Base-by-base conservation (phyloP, 108 stramenopile genomes). In the Cylindrotheca fusiformis region DNA sequence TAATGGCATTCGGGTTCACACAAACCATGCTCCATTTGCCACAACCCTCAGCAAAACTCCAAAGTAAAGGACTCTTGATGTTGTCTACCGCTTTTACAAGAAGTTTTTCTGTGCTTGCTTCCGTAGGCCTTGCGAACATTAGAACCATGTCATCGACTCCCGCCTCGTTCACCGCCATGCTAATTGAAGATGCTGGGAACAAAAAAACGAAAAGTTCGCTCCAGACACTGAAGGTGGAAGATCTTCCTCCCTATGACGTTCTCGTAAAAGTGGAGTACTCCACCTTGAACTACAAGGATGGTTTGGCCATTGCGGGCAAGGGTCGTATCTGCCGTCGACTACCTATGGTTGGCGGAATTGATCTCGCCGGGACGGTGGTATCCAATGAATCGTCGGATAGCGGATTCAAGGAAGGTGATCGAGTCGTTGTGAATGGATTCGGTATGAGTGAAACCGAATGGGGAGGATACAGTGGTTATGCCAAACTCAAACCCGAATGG, bases 231-330 rank as follows among this genome's bases (percentile, higher is more conserved):
- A 20, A 10, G n/a, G 21, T 21, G 4, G 49, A 50, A 4, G 49
- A 50, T 50, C 49, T 50, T 50, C 49, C 49, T 4, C 17, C 17
- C 20, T 5, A 50, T 20, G 49, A 50, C 4, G 65, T 65, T 6
- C 45, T 33, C 4, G 63, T 78, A 0, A 21, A 46, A 12, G 73
- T 78, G 12, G 44, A 20, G 3, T 46, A 64, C 52, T 67, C 65
- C 27, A 54, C 60, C 0, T 32, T 78, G n/a, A 78, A 78, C 52
- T 78, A 78, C 63, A 78, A 78, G 48, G 77, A 78, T 32, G 77
- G 67, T 22, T 26, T 78, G 27, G 62, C 54, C 29, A 46, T 55
- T 21, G 22, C 31, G 32, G 73, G 72, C 19, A 68, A 52, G 3
- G 47, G 28, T 24, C 71, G 71, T 0, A 59, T 68, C 0, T 48